phyloP scores from a whole-genome alignment of 495 filamentous ascomycete genomes.

The Mytilinidion resinicola region DNA sequence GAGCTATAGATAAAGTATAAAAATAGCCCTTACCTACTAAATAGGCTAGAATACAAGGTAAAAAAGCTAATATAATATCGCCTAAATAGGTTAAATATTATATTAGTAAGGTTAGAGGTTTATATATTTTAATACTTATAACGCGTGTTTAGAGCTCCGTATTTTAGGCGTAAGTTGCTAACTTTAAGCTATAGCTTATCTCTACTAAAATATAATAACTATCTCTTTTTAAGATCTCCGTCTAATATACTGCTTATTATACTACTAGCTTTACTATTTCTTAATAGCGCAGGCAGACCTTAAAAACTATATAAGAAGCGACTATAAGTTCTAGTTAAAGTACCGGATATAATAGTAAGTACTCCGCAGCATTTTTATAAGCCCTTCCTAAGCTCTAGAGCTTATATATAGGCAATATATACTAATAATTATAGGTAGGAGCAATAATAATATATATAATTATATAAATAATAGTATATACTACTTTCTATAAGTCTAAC shows the following conservation, averaged over 20 bases:
- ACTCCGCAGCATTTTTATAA: background rate
- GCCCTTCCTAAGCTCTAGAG: too few relatives aligned
- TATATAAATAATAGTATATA: conserved; percentile 82
- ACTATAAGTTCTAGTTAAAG: conserved; percentile 74
- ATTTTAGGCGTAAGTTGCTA: too few relatives aligned
- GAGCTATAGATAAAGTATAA: conserved; percentile 47
- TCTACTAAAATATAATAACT: too few relatives aligned
- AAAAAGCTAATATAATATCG: conserved; percentile 47
- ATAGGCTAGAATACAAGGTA: conserved; percentile 51
- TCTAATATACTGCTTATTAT: too few relatives aligned
- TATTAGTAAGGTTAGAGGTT: background rate
- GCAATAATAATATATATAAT: conserved; percentile 94
- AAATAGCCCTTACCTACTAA: conserved; percentile 51
- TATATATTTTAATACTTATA: background rate
- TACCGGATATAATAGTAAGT: conserved; percentile 84
- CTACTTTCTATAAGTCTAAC: conserved; percentile 53
- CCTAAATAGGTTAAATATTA: too few relatives aligned
- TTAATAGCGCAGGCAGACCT: conserved; percentile 39
- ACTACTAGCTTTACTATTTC: too few relatives aligned
- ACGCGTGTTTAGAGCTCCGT: too few relatives aligned
- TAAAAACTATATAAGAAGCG: conserved; percentile 57
- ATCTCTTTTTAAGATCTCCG: too few relatives aligned
- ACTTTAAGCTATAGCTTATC: too few relatives aligned
- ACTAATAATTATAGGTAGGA: conserved; percentile 43
- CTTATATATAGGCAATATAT: too few relatives aligned